A percentile compares a stretch with the other conserved stretches of the same genome.
phyloP scores from a whole-genome alignment of 352 stramenopile genomes.

The Pythium scleroteichum region DNA sequence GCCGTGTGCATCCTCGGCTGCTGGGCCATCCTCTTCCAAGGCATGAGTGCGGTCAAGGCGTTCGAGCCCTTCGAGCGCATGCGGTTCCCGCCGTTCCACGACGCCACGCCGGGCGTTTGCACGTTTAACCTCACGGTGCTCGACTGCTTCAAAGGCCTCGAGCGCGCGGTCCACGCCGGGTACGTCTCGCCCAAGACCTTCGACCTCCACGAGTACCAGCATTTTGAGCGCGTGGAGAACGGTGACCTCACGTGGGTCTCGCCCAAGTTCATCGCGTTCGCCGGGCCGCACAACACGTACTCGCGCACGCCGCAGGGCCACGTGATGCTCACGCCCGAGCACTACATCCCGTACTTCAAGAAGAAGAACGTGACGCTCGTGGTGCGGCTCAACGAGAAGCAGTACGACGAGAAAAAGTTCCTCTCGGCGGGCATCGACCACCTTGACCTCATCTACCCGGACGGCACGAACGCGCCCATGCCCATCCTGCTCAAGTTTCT shows the following conservation, averaged over 20 bases:
- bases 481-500: slow-evolving; percentile 81
- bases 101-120: slow-evolving; percentile 85
- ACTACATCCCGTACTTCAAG: slow-evolving; percentile 95
- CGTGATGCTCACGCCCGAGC: slow-evolving; percentile 82
- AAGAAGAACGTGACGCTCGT: slow-evolving; percentile 89
- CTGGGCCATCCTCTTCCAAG: slow-evolving; percentile 88
- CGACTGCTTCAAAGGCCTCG: slow-evolving; percentile 88
- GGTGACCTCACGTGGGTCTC: slow-evolving; percentile 96
- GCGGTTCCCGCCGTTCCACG: slow-evolving; percentile 86
- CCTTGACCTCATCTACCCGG: slow-evolving; percentile 92
- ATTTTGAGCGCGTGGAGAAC: slow-evolving; percentile 95
- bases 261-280: slow-evolving; percentile 93
- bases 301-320: slow-evolving; percentile 81
- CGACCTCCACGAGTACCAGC: slow-evolving; percentile 92
- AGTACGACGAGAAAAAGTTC: slow-evolving; percentile 91
- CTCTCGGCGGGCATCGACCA: slow-evolving; percentile 85
- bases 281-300: slow-evolving; percentile 84
- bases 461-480: slow-evolving; percentile 88
- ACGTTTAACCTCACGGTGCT: slow-evolving; percentile 90
- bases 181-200: slow-evolving; percentile 91
- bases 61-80: slow-evolving; percentile 58
- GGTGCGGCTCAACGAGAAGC: slow-evolving; percentile 93
- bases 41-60: slow-evolving; percentile 70
- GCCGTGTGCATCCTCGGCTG: slow-evolving; percentile 88
- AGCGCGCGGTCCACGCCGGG: slow-evolving; percentile 64